phyloP scores from a whole-genome alignment of 192 early-diverging fungal species.

The Coemansia sp. region DNA sequence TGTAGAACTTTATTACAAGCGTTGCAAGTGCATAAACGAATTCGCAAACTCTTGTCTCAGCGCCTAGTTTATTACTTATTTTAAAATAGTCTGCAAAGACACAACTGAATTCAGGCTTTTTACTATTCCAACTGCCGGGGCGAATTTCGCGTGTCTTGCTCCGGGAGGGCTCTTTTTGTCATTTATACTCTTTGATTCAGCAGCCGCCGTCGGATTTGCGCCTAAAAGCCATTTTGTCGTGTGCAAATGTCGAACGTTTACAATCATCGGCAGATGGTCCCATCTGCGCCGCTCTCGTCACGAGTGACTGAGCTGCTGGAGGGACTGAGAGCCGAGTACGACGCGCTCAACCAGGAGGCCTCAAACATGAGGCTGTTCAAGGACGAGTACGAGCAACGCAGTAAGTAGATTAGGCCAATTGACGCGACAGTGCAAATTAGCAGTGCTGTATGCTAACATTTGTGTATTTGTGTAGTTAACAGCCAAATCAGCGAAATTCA shows the following conservation, averaged over 20 bases:
- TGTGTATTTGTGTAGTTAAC: slow-evolving; percentile 55
- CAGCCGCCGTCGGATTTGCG: background rate
- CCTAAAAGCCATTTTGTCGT: slow-evolving; percentile 1
- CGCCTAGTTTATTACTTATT: background rate
- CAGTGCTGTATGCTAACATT: background rate
- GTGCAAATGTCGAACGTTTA: slow-evolving; percentile 68
- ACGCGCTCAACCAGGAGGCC: slow-evolving; percentile 73
- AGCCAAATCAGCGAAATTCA: slow-evolving; percentile 79
- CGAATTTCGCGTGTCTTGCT: background rate
- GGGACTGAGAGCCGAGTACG: slow-evolving; percentile 75
- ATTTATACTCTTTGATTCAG: background rate
- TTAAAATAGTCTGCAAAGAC: no score
- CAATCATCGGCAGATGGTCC: slow-evolving; percentile 79
- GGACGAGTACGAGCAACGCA: slow-evolving; percentile 86
- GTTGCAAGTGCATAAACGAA: background rate
- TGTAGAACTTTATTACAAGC: background rate
- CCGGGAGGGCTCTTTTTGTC: background rate
- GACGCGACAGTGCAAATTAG: background rate
- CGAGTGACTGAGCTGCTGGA: slow-evolving; percentile 82
- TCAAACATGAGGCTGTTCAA: slow-evolving; percentile 69
- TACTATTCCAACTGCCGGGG: background rate
- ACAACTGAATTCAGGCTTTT: background rate
- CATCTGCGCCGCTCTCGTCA: slow-evolving; percentile 59
- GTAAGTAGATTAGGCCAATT: slow-evolving; percentile 55
- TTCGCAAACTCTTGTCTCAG: background rate